Evolutionary conservation across 768 basidiomycete genomes (phyloP).

Genomic region (Boletus reticuloceps): DNA sequence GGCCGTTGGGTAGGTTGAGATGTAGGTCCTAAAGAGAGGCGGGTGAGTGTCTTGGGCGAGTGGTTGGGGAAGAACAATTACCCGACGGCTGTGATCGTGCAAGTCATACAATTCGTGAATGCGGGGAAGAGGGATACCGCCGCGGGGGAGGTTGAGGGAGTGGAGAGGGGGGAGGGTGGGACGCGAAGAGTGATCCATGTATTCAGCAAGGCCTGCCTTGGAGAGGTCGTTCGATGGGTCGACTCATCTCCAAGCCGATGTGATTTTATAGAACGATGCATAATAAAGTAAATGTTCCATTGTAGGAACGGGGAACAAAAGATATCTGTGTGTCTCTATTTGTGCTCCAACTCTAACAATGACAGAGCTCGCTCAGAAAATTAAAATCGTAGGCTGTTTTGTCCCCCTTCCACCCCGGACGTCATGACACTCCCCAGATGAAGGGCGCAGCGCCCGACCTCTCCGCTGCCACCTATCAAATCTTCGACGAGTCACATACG

Average conservation of each 20-base stretch:
- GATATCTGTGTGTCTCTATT: background rate
- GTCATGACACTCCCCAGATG: slow-evolving; percentile 51
- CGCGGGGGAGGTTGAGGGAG: slow-evolving; percentile 40
- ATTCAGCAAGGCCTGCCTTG: slow-evolving; percentile 22
- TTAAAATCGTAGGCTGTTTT: slow-evolving; percentile 29
- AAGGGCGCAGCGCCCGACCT: slow-evolving; percentile 79
- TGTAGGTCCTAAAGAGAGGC: background rate
- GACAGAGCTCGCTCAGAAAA: slow-evolving; percentile 30
- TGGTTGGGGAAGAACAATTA: background rate
- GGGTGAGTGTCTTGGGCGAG: background rate
- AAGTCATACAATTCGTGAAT: slow-evolving; percentile 1
- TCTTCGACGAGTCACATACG: slow-evolving; percentile 93
- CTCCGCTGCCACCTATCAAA: slow-evolving; percentile 87
- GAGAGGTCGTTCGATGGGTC: background rate
- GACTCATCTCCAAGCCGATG: background rate
- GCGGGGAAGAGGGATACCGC: slow-evolving; percentile 1
- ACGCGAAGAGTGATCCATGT: slow-evolving; percentile 31
- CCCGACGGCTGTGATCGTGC: slow-evolving; percentile 1
- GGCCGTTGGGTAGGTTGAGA: too few species aligned
- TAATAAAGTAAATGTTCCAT: background rate
- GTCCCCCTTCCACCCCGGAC: background rate
- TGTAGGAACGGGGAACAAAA: background rate
- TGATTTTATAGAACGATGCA: slow-evolving; percentile 11
- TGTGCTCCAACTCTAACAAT: slow-evolving; percentile 10
- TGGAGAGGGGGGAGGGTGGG: slow-evolving; percentile 55